phyloP scores from a whole-genome alignment of 345 rosid species.

The Viola odorata region DNA sequence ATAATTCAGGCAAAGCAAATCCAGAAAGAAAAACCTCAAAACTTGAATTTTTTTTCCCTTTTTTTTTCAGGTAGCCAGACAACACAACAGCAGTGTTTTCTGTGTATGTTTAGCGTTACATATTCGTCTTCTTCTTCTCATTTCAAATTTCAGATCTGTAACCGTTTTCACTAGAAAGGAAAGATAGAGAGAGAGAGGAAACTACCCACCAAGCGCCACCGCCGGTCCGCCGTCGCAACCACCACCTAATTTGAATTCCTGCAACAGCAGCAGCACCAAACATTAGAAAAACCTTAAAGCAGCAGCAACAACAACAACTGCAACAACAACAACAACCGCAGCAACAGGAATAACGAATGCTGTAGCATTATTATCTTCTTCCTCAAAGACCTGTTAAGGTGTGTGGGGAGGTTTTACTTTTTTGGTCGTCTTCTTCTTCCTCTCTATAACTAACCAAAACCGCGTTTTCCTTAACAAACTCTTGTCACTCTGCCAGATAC shows the following conservation, averaged over 20 bases:
- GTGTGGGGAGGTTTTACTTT: neutral
- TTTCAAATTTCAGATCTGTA: too few relatives aligned
- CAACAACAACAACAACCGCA: constrained; percentile 11
- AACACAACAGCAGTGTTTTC: too few relatives aligned
- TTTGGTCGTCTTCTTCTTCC: neutral
- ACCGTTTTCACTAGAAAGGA: too few relatives aligned
- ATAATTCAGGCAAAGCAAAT: too few relatives aligned
- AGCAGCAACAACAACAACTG: constrained; percentile 12
- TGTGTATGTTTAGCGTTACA: too few relatives aligned
- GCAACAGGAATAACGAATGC: constrained; percentile 2
- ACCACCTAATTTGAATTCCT: constrained; percentile 17
- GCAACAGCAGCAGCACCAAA: neutral
- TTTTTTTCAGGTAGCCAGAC: too few relatives aligned
- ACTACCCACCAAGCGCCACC: too few relatives aligned
- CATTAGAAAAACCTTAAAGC: constrained; percentile 8
- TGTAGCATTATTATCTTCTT: neutral
- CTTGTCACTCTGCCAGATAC: too few relatives aligned
- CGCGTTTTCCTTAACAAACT: neutral
- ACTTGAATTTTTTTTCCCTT: too few relatives aligned
- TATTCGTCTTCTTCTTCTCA: too few relatives aligned
- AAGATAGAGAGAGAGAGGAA: too few relatives aligned
- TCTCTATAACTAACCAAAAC: neutral
- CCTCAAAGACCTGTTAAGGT: neutral
- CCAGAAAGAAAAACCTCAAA: too few relatives aligned
- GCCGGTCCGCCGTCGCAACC: neutral